Conservation (phyloP, 1,284 basidiomycete genomes). For the Hypsizygus ulmarius region DNA sequence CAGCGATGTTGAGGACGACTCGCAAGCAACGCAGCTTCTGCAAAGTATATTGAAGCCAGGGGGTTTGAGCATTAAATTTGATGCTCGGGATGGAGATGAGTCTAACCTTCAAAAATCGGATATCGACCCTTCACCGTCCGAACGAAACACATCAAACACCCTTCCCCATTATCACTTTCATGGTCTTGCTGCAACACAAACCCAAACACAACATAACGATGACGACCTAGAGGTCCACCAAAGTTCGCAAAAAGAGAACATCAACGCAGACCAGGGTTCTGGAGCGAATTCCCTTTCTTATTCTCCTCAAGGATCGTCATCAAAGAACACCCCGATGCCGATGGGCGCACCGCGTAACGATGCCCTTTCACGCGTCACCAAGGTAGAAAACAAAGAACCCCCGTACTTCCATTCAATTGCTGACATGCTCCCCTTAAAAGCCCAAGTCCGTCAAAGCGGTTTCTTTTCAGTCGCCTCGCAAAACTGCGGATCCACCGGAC, state of each 20-base stretch:
- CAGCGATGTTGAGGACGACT: slow-evolving; percentile 35
- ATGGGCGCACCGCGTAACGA: slow-evolving; percentile 11
- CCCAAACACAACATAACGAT: slow-evolving; percentile 40
- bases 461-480: slow-evolving; percentile 30
- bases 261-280: slow-evolving; percentile 22
- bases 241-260: slow-evolving; percentile 53
- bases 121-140: slow-evolving; percentile 35
- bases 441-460: slow-evolving; percentile 26
- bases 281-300: slow-evolving; percentile 14
- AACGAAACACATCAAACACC: slow-evolving; percentile 25
- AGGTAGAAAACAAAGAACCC: slow-evolving; percentile 16
- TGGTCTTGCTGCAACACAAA: slow-evolving; percentile 51
- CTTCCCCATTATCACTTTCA: slow-evolving; percentile 52
- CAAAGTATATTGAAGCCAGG: slow-evolving; percentile 32
- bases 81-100: slow-evolving; percentile 15
- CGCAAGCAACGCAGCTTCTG: slow-evolving; percentile 43
- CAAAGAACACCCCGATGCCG: slow-evolving; percentile 12
- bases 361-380: slow-evolving; percentile 17
- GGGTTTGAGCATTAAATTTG: slow-evolving; percentile 16
- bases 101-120: slow-evolving; percentile 25
- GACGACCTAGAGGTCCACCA: slow-evolving; percentile 31
- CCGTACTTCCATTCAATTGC: not conserved
- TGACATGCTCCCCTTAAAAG: slow-evolving; percentile 22
- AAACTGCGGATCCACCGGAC: slow-evolving; percentile 6
- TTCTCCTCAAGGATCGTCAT: not conserved